Evolutionary conservation across 208 protist genomes (phyloP).

Genomic region (Crithidia bombi): DNA sequence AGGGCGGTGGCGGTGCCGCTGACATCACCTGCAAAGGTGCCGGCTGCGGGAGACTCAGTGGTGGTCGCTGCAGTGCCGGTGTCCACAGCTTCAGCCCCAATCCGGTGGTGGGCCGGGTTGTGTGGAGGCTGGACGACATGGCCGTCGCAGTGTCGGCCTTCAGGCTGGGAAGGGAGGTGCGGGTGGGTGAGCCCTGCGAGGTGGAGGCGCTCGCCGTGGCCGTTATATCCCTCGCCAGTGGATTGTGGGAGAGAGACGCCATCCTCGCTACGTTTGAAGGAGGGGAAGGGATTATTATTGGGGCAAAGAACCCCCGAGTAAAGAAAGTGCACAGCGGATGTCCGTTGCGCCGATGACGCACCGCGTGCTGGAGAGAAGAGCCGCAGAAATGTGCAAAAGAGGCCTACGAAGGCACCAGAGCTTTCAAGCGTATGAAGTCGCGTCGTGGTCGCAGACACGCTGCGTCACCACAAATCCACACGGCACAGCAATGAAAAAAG

Average conservation of each 20-base stretch:
- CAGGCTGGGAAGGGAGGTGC: constrained; percentile 7
- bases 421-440: no score
- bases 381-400: no score
- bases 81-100: constrained; percentile 16
- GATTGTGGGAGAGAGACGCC: constrained; percentile 1
- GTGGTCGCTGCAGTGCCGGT: background rate
- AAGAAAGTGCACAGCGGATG: no score
- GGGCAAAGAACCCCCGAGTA: no score
- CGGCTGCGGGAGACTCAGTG: background rate
- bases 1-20: background rate
- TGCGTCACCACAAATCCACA: no score
- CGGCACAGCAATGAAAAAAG: no score
- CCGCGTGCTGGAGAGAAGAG: no score
- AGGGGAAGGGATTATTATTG: no score
- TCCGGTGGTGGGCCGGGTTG: background rate
- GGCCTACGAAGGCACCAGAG: no score
- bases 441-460: no score
- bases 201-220: background rate
- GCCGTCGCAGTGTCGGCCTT: background rate
- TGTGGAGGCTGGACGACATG: background rate
- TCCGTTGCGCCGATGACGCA: no score
- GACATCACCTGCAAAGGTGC: background rate
- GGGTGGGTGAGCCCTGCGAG: background rate
- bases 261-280: background rate
- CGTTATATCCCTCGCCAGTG: constrained; percentile 1